Base-by-base conservation (phyloP, 192 early-diverging fungal species). In the Coemansia sp. region DNA sequence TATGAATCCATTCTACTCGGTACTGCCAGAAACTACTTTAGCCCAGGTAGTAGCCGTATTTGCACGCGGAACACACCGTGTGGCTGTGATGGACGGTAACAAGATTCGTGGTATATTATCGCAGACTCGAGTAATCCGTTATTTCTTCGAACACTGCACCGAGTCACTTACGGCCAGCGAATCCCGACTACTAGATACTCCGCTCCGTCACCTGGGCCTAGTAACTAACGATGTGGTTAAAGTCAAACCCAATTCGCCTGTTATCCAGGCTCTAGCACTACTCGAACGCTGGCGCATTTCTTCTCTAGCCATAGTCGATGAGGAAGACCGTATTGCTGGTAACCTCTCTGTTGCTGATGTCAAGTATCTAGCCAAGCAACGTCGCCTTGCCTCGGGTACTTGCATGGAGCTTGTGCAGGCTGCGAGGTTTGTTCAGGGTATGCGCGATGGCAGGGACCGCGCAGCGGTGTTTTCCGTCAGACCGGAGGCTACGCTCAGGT, bases 1-100 rank as follows among this genome's bases (percentile, higher is more conserved):
- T 29, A 86, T 88, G 61, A 92, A 95, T 64, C 92, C 93, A 22
- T 95, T 94, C 69, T 93, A 91, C 70, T 89, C 89, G 19, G 89
- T 93, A 12, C 58, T 91, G 50, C 85, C 86, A n/a, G 91, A 93
- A 64, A 88, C 93, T 22, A 89, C 88, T 0, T 67, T 95, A 2
- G 74, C 88, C 8, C 88, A 91, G 44, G 84, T 91, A 20, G 88
- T 89, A 2, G 86, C 87, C 41, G 86, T 91, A 31, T 92, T 95
- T 72, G 88, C 88, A 4, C 84, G 84, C 65, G 90, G 91, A 29
- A 89, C 89, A 22, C 93, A 95, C 68, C 87, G 93, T 66, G 91
- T 95, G 19, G 89, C 89, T 0, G 90, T 95, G 2, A 85, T 91
- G 83, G 75, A 89, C 64, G 74, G 78, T 17, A 72, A 88, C 48